Base-by-base conservation (phyloP, 139 green algal genomes). In the Haematococcus lacustris region DNA sequence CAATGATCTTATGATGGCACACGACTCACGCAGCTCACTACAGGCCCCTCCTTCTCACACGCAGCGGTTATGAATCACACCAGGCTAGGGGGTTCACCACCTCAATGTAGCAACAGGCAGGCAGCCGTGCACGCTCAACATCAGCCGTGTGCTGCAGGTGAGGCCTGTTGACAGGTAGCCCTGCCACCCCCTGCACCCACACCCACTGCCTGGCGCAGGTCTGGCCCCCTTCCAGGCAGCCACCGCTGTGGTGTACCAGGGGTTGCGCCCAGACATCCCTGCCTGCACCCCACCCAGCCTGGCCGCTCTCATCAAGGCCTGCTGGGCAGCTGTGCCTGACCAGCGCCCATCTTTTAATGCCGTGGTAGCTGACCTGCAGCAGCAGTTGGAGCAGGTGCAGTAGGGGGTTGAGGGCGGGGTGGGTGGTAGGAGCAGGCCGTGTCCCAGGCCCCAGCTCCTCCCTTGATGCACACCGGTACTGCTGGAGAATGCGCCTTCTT, bases 291-390 rank as follows among this genome's bases (percentile, higher is more conserved):
- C 84, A 1, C 50, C 78, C 0, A 38, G 57, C 0, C 74, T 89
- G 41, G 80, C 82, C 4, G 51, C 59, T 2, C 82, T 92, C 40
- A 86, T 90, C 28, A 75, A 66, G 2, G 71, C 73, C 3, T 91
- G 85, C 71, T 92, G 88, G 88, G 80, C 82, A 4, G 53, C 88
- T 0, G 50, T 87, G 2, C 76, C 86, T 1, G 79, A 85, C 25
- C 79, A 89, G 78, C 83, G 87, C 17, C 88, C 88, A 28, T 50
- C 64, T 23, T 85, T 90, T n/a, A n/a, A n/a, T n/a, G n/a, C n/a
- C n/a, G n/a, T n/a, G n/a, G n/a, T n/a, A n/a, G n/a, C n/a, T n/a
- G n/a, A n/a, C n/a, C n/a, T n/a, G n/a, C n/a, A n/a, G n/a, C n/a
- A n/a, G n/a, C n/a, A n/a, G n/a, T n/a, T n/a, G n/a, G n/a, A n/a